These are phyloP conservation scores for Batkoa obscura DNA, from an alignment of 371 early-diverging fungal genomes.

Conservation along the genomic window DNA sequence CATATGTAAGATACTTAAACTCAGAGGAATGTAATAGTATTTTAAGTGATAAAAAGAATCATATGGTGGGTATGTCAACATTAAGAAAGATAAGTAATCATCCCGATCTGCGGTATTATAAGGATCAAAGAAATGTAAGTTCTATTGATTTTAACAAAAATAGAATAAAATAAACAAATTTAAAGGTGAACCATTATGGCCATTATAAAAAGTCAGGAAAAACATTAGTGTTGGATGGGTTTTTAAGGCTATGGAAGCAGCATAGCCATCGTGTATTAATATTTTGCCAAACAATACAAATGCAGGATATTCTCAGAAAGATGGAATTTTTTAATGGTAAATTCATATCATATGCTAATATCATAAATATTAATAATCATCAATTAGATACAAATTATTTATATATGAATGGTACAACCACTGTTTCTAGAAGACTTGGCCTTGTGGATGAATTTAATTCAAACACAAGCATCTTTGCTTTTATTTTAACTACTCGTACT, in stretches of 20 bases:
- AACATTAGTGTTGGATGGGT: slow-evolving; percentile 62
- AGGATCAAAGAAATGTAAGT: no score
- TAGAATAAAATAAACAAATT: no score
- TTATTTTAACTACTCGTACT: slow-evolving; percentile 91
- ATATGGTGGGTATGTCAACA: slow-evolving; percentile 79
- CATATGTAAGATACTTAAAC: slow-evolving; percentile 59
- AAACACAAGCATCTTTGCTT: slow-evolving; percentile 47
- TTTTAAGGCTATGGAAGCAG: slow-evolving; percentile 70
- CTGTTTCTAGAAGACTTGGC: slow-evolving; percentile 52
- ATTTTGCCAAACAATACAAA: slow-evolving; percentile 91
- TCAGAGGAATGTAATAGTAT: slow-evolving; percentile 39
- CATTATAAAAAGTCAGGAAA: slow-evolving; percentile 47
- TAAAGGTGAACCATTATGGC: not conserved
- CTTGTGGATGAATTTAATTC: slow-evolving; percentile 82
- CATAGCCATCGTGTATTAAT: slow-evolving; percentile 78
- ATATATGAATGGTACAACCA: slow-evolving; percentile 93
- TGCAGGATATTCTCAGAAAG: slow-evolving; percentile 84
- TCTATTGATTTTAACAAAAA: no score
- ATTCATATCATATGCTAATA: slow-evolving; percentile 4
- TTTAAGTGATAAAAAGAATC: slow-evolving; percentile 67
- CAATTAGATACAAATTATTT: slow-evolving; percentile 29
- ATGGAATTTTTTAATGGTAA: slow-evolving; percentile 23
- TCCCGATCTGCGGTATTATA: slow-evolving; percentile 64
- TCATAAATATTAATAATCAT: slow-evolving; percentile 8
- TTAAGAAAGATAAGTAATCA: slow-evolving; percentile 97